Evolutionary conservation across 2,329 filamentous ascomycete species (phyloP).

Genomic region (Colletotrichum eremochloae): DNA sequence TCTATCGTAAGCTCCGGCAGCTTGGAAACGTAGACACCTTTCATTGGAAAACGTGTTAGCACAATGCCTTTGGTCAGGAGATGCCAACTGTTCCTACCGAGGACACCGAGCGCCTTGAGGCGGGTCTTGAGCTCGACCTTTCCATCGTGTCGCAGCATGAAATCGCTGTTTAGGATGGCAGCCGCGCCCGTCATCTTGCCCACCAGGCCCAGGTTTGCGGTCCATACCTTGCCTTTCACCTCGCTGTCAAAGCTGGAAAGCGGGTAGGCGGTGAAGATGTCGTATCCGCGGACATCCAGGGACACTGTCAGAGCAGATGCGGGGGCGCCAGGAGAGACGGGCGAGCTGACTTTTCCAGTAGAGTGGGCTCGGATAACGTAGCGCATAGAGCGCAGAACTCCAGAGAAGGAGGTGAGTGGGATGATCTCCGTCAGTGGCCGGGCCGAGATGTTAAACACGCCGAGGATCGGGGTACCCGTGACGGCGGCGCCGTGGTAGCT

Average conservation of each 20-base stretch:
- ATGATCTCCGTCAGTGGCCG: conserved; percentile 76
- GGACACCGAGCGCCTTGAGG: conserved; percentile 83
- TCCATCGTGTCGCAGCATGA: conserved; percentile 67
- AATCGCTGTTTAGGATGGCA: conserved; percentile 75
- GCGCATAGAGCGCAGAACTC: conserved; percentile 66
- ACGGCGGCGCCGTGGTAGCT: conserved; percentile 78
- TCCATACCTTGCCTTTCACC: conserved; percentile 57
- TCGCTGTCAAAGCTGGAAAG: conserved; percentile 68
- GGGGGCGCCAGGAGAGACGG: conserved; percentile 59
- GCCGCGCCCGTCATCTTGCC: conserved; percentile 92
- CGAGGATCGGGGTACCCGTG: conserved; percentile 82
- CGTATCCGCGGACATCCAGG: conserved; percentile 77
- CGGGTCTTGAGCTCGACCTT: conserved; percentile 75
- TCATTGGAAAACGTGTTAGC: neutral
- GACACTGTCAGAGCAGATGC: conserved; percentile 71
- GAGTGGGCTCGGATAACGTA: conserved; percentile 83
- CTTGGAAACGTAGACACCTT: conserved; percentile 82
- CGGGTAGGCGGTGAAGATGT: conserved; percentile 84
- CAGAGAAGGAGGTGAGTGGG: conserved; percentile 79
- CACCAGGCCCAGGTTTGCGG: conserved; percentile 82
- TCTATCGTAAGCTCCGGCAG: conserved; percentile 72
- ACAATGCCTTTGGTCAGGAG: conserved; percentile 21
- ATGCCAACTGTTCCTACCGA: conserved; percentile 64
- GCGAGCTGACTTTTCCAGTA: conserved; percentile 71
- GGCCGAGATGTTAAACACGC: conserved; percentile 84